Evolutionary conservation across 225 moss, liverwort and hornwort genomes (phyloP), one percentile per base, ranked within the genome.

Genomic region (Asterella californica): DNA sequence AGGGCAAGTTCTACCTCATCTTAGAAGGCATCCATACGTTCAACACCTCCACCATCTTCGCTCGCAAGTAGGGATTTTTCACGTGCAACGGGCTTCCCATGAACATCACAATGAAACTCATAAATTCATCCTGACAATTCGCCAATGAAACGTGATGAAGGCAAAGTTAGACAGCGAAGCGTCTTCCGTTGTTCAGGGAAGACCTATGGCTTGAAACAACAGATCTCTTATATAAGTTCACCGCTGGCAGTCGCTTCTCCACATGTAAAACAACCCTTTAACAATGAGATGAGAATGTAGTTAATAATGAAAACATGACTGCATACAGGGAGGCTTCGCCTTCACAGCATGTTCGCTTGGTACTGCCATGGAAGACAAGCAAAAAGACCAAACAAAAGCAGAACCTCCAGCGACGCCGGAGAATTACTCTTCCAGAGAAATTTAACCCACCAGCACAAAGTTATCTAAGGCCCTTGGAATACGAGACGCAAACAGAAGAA

Each of bases 31-130:
- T 90, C 97, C 97, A 99, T 32, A 83, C 84, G 81, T 81, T 99
- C 81, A 99, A 85, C 25, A 99, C 97, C 88, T 99, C 97, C 82
- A 99, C 97, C 97, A 99, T 94, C 86, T 99, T 99, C 66, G 94
- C 97, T 81, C 97, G 88, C 42, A 99, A 79, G 81, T 99, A 99
- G 30, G 97, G 97, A 86, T 99, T 94, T 78, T 91, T 94, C 17
- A 99, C 92, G 87, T 99, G 92, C 73, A 92, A 90, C 6, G 97
- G 97, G 80, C 97, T 99, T 69, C 94, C 97, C 97, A 99, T 94
- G 80, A 99, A 95, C 94, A 99, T 99, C 30, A 99, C 94, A 78
- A 99, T 95, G 79, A 99, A 99, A 87, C 97, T 94, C 97, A 99
- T 99, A 60, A 93, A 99, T 81, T 99, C 93, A 82, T 99, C 97